phyloP scores from a whole-genome alignment of 495 filamentous ascomycete species.

The Penicillium herquei region DNA sequence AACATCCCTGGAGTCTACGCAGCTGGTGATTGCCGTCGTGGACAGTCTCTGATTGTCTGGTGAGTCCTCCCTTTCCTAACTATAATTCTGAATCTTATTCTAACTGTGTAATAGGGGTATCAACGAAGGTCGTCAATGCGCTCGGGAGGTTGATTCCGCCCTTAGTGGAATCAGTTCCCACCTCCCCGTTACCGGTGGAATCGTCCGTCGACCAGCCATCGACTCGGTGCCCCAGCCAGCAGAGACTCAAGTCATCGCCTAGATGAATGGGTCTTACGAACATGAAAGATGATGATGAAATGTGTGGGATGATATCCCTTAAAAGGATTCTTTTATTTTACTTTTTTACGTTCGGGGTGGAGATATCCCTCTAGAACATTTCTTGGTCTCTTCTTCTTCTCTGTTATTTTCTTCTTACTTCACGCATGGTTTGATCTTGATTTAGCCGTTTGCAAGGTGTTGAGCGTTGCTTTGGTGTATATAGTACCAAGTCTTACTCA shows the following conservation, averaged over 20 bases:
- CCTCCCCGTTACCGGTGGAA: constrained; percentile 92
- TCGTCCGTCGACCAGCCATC: constrained; percentile 75
- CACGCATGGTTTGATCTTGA: no score
- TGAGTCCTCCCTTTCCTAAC: constrained; percentile 46
- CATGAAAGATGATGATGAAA: constrained; percentile 12
- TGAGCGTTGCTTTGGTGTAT: constrained; percentile 28
- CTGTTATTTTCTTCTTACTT: no score
- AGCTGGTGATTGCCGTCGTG: constrained; percentile 93
- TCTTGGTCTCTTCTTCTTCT: constrained; percentile 4
- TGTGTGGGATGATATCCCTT: constrained; percentile 4
- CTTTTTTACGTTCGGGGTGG: neutral
- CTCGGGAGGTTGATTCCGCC: constrained; percentile 90
- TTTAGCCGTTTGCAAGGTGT: constrained; percentile 29
- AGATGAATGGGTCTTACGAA: constrained; percentile 11
- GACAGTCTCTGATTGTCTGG: constrained; percentile 98
- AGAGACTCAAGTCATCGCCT: constrained; percentile 31
- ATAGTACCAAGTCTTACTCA: constrained; percentile 13
- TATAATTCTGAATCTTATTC: neutral
- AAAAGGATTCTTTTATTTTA: neutral
- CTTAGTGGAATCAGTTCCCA: constrained; percentile 73
- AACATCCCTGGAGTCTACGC: constrained; percentile 90
- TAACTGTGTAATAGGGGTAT: constrained; percentile 65
- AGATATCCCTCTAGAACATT: neutral
- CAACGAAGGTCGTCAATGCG: constrained; percentile 94
- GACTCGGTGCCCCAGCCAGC: constrained; percentile 40